A percentile compares a stretch with the other conserved stretches of the same genome.
Evolutionary conservation across 306 rosid species (phyloP).

Genomic region (Mimosa pudica): DNA sequence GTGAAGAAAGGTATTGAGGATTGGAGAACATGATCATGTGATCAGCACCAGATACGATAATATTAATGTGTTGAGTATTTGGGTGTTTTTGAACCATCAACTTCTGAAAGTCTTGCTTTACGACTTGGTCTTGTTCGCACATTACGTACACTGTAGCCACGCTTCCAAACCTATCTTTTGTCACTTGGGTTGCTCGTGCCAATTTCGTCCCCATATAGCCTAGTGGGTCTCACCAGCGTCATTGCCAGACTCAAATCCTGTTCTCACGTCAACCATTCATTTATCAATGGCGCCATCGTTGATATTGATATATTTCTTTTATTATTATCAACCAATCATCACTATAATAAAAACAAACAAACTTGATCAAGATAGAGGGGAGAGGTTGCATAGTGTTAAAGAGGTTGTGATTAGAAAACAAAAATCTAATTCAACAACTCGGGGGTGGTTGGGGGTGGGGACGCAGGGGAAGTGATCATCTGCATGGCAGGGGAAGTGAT

Average conservation of each 20-base stretch:
- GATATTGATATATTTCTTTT: too few relatives aligned
- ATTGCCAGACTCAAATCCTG: background rate
- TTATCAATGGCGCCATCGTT: too few relatives aligned
- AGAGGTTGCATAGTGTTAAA: background rate
- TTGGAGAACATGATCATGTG: constrained; percentile 61
- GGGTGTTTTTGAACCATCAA: constrained; percentile 45
- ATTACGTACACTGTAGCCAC: background rate
- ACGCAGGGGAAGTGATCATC: background rate
- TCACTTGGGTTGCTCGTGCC: background rate
- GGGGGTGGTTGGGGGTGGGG: background rate
- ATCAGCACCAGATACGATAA: constrained; percentile 44
- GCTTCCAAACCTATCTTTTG: background rate
- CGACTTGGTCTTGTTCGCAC: background rate
- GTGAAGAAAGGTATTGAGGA: constrained; percentile 34
- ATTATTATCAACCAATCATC: too few relatives aligned
- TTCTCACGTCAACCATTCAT: background rate
- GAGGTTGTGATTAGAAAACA: background rate
- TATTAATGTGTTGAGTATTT: constrained; percentile 29
- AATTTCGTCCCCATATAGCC: background rate
- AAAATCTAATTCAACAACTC: background rate
- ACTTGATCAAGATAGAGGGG: too few relatives aligned
- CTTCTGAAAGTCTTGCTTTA: constrained; percentile 30
- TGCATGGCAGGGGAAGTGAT: background rate
- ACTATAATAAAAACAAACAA: too few relatives aligned
- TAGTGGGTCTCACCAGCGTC: constrained; percentile 30